Percentiles rank a stretch among this genome's conserved stretches.
Conservation (phyloP, 768 basidiomycete genomes). For the Amanita phalloides region DNA sequence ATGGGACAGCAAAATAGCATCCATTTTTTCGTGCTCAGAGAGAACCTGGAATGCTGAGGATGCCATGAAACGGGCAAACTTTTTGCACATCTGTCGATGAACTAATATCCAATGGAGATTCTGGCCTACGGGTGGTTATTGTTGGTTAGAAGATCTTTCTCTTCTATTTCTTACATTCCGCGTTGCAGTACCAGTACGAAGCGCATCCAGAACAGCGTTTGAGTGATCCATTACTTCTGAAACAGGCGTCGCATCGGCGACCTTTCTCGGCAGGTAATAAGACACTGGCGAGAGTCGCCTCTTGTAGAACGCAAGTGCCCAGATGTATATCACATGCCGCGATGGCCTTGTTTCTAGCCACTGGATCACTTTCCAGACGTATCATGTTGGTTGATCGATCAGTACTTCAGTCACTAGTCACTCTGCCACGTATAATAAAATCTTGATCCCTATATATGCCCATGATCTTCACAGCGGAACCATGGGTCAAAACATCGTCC, state of each 20-base stretch:
- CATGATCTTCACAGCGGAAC: too few species aligned
- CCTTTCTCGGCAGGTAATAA: conserved; percentile 51
- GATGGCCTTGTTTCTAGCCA: conserved; percentile 40
- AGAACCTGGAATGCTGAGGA: conserved; percentile 39
- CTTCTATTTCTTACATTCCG: conserved; percentile 36
- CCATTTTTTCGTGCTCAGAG: conserved; percentile 41
- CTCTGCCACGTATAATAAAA: too few species aligned
- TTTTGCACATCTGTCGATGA: conserved; percentile 65
- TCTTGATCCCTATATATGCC: too few species aligned
- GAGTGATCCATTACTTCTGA: conserved; percentile 25
- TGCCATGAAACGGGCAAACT: conserved; percentile 32
- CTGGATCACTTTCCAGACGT: conserved; percentile 32
- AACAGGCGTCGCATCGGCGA: conserved; percentile 57
- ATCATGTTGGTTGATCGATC: conserved; percentile 2
- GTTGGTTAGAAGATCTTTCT: not conserved
- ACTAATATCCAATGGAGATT: conserved; percentile 50
- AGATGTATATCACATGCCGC: conserved; percentile 25
- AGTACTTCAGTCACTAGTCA: too few species aligned
- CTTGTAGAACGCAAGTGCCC: conserved; percentile 40
- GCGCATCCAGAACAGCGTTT: conserved; percentile 57
- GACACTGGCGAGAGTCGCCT: conserved; percentile 31
- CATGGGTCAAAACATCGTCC: too few species aligned
- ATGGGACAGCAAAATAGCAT: conserved; percentile 56
- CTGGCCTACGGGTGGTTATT: conserved; percentile 40
- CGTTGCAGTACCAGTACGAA: conserved; percentile 65